Evolutionary conservation across 129 eudicot genomes (phyloP), one percentile per base, ranked within the genome.

Genomic region (Flaveria linearis): DNA sequence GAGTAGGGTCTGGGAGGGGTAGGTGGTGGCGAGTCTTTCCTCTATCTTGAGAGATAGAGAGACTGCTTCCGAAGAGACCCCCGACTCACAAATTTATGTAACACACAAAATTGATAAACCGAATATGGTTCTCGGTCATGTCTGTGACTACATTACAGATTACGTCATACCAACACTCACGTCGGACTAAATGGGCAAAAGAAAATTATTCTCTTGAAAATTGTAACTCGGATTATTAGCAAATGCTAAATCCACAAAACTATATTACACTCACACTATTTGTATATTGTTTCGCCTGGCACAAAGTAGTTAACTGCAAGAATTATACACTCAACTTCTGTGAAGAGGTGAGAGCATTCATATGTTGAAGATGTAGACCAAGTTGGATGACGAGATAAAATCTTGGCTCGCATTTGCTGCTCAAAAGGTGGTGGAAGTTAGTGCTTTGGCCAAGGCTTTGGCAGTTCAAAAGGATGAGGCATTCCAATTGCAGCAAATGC

Each of bases 291-390:
- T 72, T 67, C n/a, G 22, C 71, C 72, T 42, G 58, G 75, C 33
- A 41, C 62, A 30, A 69, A 41, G 79, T 43, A 22, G 75, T 65
- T 18, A 82, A 77, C 28, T 15, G 52, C 75, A 65, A 56, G 64
- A 78, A 78, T 89, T 56, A 89, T 49, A 91, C 88, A 36, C 87
- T 87, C 82, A 92, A 75, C 81, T 87, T 89, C 63, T 88, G 96
- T 41, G 93, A 84, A 45, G 90, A 80, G 76, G 30, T 41, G 73
- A 82, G 68, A 50, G 88, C 86, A 77, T 81, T 87, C 85, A 82
- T 73, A 76, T 91, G 98, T 83, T 87, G 96, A 77, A 93, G 97
- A 80, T 88, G 98, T 64, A 93, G 78, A 20, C 22, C 22, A 20
- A 20, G 22, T 20, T 20, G 22, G 22, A 20, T 20, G 22, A 20